These are phyloP conservation scores for Salvia hispanica DNA, from an alignment of 257 asterid species.

Conservation along the genomic window DNA sequence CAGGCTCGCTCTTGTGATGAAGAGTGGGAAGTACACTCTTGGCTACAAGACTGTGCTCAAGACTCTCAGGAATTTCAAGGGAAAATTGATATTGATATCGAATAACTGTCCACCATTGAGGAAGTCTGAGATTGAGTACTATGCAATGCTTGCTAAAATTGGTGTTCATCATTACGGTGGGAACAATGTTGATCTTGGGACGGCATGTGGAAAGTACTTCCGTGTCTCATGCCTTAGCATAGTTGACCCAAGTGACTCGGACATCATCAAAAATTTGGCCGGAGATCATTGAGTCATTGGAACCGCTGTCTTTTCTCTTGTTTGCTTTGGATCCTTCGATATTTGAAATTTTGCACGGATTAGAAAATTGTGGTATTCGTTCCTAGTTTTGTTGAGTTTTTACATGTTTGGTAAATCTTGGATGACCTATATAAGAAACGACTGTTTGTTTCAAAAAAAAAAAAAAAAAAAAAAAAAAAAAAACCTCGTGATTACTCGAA, in stretches of 20 bases:
- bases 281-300: constrained; percentile 47
- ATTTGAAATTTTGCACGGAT: constrained; percentile 15
- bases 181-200: constrained; percentile 78
- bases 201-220: constrained; percentile 70
- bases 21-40: too few relatives aligned
- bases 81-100: too few relatives aligned
- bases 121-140: too few relatives aligned
- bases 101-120: too few relatives aligned
- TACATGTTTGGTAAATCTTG: background rate
- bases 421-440: background rate
- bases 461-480: too few relatives aligned
- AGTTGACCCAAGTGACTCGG: constrained; percentile 79
- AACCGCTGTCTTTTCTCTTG: background rate
- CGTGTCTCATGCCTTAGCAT: constrained; percentile 83
- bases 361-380: constrained; percentile 9
- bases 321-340: constrained; percentile 15
- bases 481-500: too few relatives aligned
- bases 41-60: too few relatives aligned
- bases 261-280: constrained; percentile 64
- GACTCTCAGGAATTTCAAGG: too few relatives aligned
- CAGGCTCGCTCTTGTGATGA: too few relatives aligned
- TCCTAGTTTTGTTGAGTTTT: constrained; percentile 11
- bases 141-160: too few relatives aligned
- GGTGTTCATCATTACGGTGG: too few relatives aligned
- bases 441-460: too few relatives aligned